Evolutionary conservation across 495 filamentous ascomycete species (phyloP).

Genomic region (Penicillium cosmopolitanum): DNA sequence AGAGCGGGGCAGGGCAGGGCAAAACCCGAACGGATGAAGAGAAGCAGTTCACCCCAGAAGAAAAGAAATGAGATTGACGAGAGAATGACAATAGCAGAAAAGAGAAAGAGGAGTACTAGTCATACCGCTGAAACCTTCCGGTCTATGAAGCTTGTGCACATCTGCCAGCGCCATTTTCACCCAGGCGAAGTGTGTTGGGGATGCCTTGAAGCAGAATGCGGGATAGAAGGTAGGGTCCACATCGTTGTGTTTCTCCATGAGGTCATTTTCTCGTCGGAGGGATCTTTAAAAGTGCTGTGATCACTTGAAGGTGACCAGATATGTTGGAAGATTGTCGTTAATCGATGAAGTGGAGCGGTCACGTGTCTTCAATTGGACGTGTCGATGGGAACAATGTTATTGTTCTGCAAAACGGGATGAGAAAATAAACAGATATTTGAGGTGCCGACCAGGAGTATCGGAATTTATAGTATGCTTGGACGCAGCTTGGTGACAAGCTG

Average conservation of each 20-base stretch:
- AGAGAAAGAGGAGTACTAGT: constrained; percentile 4
- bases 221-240: constrained; percentile 66
- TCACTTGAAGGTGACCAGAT: neutral
- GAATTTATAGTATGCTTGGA: too few relatives aligned
- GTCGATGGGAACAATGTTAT: neutral
- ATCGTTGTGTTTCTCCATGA: constrained; percentile 36
- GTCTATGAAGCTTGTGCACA: constrained; percentile 60
- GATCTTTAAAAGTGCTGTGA: neutral
- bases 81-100: constrained; percentile 6
- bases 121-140: constrained; percentile 70
- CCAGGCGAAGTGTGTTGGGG: constrained; percentile 83
- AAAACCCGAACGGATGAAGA: too few relatives aligned
- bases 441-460: too few relatives aligned
- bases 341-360: neutral
- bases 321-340: neutral
- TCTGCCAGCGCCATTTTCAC: constrained; percentile 75
- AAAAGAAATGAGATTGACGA: neutral
- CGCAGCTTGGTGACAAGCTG: too few relatives aligned
- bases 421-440: too few relatives aligned
- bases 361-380: neutral
- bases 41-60: too few relatives aligned
- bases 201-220: constrained; percentile 79
- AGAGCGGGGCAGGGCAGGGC: too few relatives aligned
- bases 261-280: constrained; percentile 35
- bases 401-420: neutral